phyloP scores from a whole-genome alignment of 768 basidiomycete species.

The Mycena capillaripes region DNA sequence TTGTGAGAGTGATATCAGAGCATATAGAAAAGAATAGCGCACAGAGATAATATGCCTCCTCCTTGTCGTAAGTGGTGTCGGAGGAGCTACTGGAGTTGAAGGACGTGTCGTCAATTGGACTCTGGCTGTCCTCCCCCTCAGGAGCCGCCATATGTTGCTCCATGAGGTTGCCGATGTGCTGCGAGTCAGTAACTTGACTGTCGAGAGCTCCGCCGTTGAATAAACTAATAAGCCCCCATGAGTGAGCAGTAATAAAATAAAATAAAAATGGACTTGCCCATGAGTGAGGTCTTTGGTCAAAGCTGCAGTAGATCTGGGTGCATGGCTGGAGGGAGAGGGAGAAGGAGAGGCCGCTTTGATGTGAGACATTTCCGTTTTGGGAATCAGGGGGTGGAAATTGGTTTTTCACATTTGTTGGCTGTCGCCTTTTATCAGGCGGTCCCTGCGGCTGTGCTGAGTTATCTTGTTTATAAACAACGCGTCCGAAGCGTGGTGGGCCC shows the following conservation, averaged over 20 bases:
- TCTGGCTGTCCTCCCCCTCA: background rate
- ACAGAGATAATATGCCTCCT: too few species aligned
- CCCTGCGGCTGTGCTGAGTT: background rate
- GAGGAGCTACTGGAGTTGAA: background rate
- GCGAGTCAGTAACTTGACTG: conserved; percentile 14
- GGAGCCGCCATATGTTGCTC: background rate
- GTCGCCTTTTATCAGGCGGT: background rate
- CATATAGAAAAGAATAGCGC: too few species aligned
- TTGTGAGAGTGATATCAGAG: too few species aligned
- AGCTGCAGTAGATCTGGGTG: background rate
- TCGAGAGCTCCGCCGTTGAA: conserved; percentile 18
- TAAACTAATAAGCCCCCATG: background rate
- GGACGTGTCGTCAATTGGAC: background rate
- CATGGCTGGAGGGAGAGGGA: background rate
- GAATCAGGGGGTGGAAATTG: background rate
- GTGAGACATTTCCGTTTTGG: conserved; percentile 3
- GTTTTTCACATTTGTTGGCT: background rate
- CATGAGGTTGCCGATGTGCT: background rate
- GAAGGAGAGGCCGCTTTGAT: background rate
- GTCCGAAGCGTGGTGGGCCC: background rate
- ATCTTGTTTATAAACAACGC: background rate
- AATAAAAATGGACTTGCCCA: background rate
- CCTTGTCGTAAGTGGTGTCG: background rate
- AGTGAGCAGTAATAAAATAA: too few species aligned
- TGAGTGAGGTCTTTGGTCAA: background rate